Conservation (phyloP, 768 basidiomycete species). For the Floccularia luteovirens region DNA sequence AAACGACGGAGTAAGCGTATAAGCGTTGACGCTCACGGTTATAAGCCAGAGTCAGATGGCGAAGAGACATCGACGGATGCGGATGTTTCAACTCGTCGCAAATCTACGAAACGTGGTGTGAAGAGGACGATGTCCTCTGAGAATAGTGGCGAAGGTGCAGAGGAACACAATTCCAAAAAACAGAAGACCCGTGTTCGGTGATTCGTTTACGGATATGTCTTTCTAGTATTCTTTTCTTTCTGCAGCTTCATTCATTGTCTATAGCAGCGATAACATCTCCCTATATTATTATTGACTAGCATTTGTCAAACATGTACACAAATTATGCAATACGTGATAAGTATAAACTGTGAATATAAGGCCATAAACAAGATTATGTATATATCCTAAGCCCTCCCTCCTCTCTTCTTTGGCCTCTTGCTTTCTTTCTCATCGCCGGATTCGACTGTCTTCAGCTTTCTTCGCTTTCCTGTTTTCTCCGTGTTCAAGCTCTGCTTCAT, state of each 20-base stretch:
- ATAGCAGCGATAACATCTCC: too few species aligned
- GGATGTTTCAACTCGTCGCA: constrained; percentile 4
- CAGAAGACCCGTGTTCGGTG: constrained; percentile 16
- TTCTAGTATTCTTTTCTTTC: not conserved
- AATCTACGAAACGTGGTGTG: constrained; percentile 19
- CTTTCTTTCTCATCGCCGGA: too few species aligned
- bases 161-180: constrained; percentile 25
- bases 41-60: constrained; percentile 20
- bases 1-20: constrained; percentile 20
- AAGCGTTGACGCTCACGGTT: constrained; percentile 24
- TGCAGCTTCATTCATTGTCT: too few species aligned
- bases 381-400: too few species aligned
- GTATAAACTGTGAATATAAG: too few species aligned
- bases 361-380: too few species aligned
- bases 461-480: too few species aligned
- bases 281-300: not conserved
- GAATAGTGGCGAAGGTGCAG: constrained; percentile 14
- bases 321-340: not conserved
- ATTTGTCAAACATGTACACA: not conserved
- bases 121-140: constrained; percentile 29
- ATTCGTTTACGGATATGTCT: not conserved
- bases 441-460: too few species aligned
- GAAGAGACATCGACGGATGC: not conserved
- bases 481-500: not conserved
- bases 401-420: constrained; percentile 3